Percentiles rank a stretch among this genome's conserved stretches.
Conservation (phyloP, 1,284 basidiomycete genomes). For the Leccinum pseudoinsigne region DNA sequence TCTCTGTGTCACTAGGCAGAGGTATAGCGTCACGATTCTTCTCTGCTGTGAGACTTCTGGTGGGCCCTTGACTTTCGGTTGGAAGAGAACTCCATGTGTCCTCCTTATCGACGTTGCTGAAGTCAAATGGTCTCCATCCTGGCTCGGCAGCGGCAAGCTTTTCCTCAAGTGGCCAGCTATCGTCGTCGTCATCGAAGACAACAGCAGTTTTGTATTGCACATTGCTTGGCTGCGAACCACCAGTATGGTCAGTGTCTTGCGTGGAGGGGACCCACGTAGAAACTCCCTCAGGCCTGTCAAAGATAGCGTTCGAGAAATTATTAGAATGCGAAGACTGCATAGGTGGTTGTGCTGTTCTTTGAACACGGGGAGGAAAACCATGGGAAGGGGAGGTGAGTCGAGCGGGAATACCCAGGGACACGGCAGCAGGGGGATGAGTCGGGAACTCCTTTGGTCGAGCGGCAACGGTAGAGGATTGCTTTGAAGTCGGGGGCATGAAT, state of each 20-base stretch:
- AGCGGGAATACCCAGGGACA: slow-evolving; percentile 45
- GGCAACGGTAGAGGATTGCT: slow-evolving; percentile 18
- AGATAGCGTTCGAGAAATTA: slow-evolving; percentile 47
- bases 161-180: slow-evolving; percentile 72
- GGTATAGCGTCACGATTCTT: slow-evolving; percentile 15
- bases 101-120: slow-evolving; percentile 45
- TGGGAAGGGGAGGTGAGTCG: slow-evolving; percentile 32
- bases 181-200: slow-evolving; percentile 59
- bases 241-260: slow-evolving; percentile 38
- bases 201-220: slow-evolving; percentile 36
- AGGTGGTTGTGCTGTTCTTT: slow-evolving; percentile 38
- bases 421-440: slow-evolving; percentile 39
- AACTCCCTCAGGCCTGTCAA: slow-evolving; percentile 38
- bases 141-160: slow-evolving; percentile 50
- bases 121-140: slow-evolving; percentile 55
- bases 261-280: neutral
- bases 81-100: slow-evolving; percentile 73
- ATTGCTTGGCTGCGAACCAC: slow-evolving; percentile 36
- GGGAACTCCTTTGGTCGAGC: slow-evolving; percentile 26
- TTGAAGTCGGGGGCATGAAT: slow-evolving; percentile 46
- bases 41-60: slow-evolving; percentile 23
- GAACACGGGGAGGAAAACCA: slow-evolving; percentile 18
- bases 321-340: slow-evolving; percentile 56
- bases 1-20: slow-evolving; percentile 14
- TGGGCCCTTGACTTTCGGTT: slow-evolving; percentile 48